Evolutionary conservation across 2,329 filamentous ascomycete species (phyloP).

Genomic region (Tolypocladium guangdongense): DNA sequence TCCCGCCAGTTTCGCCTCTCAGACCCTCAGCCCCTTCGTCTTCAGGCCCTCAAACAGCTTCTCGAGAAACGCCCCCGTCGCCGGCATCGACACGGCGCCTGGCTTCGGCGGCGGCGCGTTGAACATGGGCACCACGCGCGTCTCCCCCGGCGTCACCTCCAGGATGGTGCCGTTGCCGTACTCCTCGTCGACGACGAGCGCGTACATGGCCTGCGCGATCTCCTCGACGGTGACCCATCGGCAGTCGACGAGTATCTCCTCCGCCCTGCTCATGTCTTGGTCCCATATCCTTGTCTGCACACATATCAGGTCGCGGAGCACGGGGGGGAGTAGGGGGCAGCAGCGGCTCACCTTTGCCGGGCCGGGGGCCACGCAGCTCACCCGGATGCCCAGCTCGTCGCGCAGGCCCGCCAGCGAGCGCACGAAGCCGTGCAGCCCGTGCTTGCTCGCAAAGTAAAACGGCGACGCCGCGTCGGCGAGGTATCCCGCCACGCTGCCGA

Average conservation of each 20-base stretch:
- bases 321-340: neutral
- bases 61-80: neutral
- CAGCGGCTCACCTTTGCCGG: constrained; percentile 15
- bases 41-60: constrained; percentile 1
- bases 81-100: neutral
- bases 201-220: constrained; percentile 20
- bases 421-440: constrained; percentile 25
- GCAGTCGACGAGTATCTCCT: constrained; percentile 13
- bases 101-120: constrained; percentile 1
- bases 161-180: constrained; percentile 21
- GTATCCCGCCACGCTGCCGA: constrained; percentile 24
- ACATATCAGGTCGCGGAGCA: neutral
- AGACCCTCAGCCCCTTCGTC: constrained; percentile 1
- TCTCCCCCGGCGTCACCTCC: constrained; percentile 14
- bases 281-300: constrained; percentile 21
- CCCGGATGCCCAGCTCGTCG: constrained; percentile 20
- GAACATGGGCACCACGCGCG: constrained; percentile 4
- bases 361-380: constrained; percentile 21
- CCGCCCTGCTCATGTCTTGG: constrained; percentile 19
- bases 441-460: constrained; percentile 26
- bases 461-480: constrained; percentile 17
- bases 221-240: constrained; percentile 19
- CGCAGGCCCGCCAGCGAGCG: constrained; percentile 17
- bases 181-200: constrained; percentile 12
- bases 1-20: too few relatives aligned